Conservation (phyloP, 306 rosid species). For the Quercus rubra region DNA sequence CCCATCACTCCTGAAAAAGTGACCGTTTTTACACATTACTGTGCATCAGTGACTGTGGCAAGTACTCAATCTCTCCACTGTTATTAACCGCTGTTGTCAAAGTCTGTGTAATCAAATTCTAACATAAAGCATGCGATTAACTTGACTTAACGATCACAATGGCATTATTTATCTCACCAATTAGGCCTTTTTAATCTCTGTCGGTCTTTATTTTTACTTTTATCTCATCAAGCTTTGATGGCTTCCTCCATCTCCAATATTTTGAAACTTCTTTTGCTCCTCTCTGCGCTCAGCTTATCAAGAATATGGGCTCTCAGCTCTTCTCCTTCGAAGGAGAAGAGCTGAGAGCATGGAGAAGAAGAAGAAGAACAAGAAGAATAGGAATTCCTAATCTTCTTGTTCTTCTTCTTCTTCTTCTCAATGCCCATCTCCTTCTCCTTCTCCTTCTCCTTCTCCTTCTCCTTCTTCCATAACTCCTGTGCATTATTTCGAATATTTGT, state of each 20-base stretch:
- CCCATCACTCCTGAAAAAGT: too few relatives aligned
- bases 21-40: too few relatives aligned
- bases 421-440: slow-evolving; percentile 8
- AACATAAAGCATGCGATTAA: too few relatives aligned
- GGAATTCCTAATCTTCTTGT: slow-evolving; percentile 22
- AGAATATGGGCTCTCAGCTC: slow-evolving; percentile 2
- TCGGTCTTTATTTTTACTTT: background rate
- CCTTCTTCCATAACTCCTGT: slow-evolving; percentile 19
- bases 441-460: slow-evolving; percentile 44
- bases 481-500: slow-evolving; percentile 16
- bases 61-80: too few relatives aligned
- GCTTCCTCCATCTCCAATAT: slow-evolving; percentile 29
- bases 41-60: too few relatives aligned
- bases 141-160: background rate
- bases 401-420: slow-evolving; percentile 39
- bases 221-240: slow-evolving; percentile 28
- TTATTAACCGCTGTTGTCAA: too few relatives aligned
- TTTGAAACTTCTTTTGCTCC: slow-evolving; percentile 32
- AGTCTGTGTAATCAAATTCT: too few relatives aligned
- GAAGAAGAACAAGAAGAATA: too few relatives aligned
- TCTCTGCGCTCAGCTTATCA: slow-evolving; percentile 27
- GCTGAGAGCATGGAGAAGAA: too few relatives aligned
- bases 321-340: too few relatives aligned
- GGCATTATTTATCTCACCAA: background rate
- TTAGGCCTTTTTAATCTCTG: background rate